Conservation (phyloP, 2,329 filamentous ascomycete species). For the Hypoxylon sp. region DNA sequence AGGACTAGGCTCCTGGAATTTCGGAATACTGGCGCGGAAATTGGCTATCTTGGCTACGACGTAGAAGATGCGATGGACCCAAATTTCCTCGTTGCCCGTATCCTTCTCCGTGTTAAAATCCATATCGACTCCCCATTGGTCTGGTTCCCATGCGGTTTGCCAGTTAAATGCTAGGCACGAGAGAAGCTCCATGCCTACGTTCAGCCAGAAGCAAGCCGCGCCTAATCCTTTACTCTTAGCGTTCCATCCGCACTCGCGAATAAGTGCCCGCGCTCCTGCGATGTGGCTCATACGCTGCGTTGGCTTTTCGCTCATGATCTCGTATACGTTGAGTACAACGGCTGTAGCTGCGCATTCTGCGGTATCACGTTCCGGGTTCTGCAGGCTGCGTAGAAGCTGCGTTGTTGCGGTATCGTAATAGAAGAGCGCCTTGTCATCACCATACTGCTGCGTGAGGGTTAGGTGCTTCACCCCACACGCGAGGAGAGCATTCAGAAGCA, state of each 20-base stretch:
- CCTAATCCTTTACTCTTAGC: slow-evolving; percentile 84
- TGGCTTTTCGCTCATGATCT: slow-evolving; percentile 88
- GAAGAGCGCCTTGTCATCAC: slow-evolving; percentile 81
- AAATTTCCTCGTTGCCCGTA: slow-evolving; percentile 79
- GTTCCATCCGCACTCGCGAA: slow-evolving; percentile 92
- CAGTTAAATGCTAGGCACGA: slow-evolving; percentile 90
- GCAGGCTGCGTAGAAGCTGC: slow-evolving; percentile 80
- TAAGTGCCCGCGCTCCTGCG: slow-evolving; percentile 84
- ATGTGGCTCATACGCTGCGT: slow-evolving; percentile 91
- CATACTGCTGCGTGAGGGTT: slow-evolving; percentile 74
- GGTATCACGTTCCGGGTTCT: slow-evolving; percentile 87
- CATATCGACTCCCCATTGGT: slow-evolving; percentile 90
- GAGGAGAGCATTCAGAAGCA: slow-evolving; percentile 90
- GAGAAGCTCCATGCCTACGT: slow-evolving; percentile 90
- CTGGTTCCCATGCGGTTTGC: slow-evolving; percentile 88
- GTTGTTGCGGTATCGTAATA: slow-evolving; percentile 91
- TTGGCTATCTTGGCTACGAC: slow-evolving; percentile 89
- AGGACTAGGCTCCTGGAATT: slow-evolving; percentile 70
- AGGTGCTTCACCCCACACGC: slow-evolving; percentile 90
- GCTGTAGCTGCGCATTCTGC: slow-evolving; percentile 89
- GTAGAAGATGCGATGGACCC: slow-evolving; percentile 91
- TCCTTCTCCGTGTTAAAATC: slow-evolving; percentile 65
- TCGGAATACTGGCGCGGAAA: slow-evolving; percentile 80
- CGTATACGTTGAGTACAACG: slow-evolving; percentile 90
- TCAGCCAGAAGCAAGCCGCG: slow-evolving; percentile 93